phyloP scores from a whole-genome alignment of 805 yeast genomes.

The Sugiyamaella chiloensis region DNA sequence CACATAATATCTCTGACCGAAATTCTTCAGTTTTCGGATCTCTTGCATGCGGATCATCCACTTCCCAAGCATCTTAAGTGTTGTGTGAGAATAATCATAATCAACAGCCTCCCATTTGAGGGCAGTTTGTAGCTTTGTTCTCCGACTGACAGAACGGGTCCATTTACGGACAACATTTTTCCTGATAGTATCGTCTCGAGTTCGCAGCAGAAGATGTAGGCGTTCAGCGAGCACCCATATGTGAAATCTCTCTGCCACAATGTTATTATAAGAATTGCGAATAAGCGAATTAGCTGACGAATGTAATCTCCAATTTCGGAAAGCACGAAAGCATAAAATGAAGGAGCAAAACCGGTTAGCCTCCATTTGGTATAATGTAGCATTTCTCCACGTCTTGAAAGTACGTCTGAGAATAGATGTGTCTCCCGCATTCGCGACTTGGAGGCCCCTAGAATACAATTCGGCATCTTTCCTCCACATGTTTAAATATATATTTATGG shows the following conservation, averaged over 20 bases:
- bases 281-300: constrained; percentile 1
- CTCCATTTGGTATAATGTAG: constrained; percentile 10
- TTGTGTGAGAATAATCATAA: constrained; percentile 4
- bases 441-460: not conserved
- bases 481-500: not conserved
- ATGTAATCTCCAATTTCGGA: constrained; percentile 16
- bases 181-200: not conserved
- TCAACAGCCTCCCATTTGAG: constrained; percentile 1
- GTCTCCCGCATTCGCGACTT: not conserved
- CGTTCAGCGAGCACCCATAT: constrained; percentile 17
- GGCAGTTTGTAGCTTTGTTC: not conserved
- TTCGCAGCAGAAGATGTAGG: constrained; percentile 2
- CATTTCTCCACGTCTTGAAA: constrained; percentile 13
- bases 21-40: not conserved
- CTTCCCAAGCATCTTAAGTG: not conserved
- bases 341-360: constrained; percentile 17
- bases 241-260: constrained; percentile 7
- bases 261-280: not conserved
- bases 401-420: not conserved
- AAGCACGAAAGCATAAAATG: constrained; percentile 12
- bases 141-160: constrained; percentile 4
- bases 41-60: not conserved
- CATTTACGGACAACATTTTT: constrained; percentile 6
- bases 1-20: not conserved
- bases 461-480: not conserved